Evolutionary conservation across 1,139 yeast species (phyloP), one percentile per base, ranked within the genome.

Genomic region (Eremothecium sinecaudum): DNA sequence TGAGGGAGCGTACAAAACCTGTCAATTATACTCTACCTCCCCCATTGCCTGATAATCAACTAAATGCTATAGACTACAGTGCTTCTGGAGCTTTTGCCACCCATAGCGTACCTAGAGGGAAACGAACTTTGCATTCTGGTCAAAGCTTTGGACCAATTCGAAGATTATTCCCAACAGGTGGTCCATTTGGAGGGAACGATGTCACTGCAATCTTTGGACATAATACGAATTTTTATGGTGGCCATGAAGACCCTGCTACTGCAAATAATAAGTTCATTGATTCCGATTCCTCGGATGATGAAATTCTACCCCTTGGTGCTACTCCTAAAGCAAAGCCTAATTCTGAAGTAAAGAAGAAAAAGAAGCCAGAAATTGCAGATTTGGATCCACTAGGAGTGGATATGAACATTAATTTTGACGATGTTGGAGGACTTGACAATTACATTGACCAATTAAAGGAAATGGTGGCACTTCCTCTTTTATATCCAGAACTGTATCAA

Each of bases 151-250:
- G 59, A 3, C 66, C 67, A 5, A 56, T 80, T 33, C 69, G 81
- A 49, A 69, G 90, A 28, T 61, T 84, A 30, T 83, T 79, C 49
- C 94, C 95, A n/a, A 84, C 94, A 0, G 83, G 86, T n/a, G 95
- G 97, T 1, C 94, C 97, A 2, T 90, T 90, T 64, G 95, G 95
- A 18, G 97, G 97, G 19, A 78, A 86, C 43, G 94, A 84, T 52
- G 83, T 79, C 1, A 67, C 76, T 2, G 76, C 93, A 0, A 65
- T 82, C 24, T 79, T 81, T 54, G 87, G 87, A 1, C 71, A 72
- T 35, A 75, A 76, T 46, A 65, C 74, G 2, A 76, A 79, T 7
- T 52, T 50, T 26, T 53, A 50, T 30, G 41, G 43, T 3, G 4
- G 21, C 5, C 67, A 71, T 0, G 67, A 69, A 1, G 71, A 69